Percentiles rank a stretch among this genome's conserved stretches.
These are phyloP conservation scores for Phytophthora lateralis DNA, from an alignment of 352 stramenopile species.

Conservation along the genomic window DNA sequence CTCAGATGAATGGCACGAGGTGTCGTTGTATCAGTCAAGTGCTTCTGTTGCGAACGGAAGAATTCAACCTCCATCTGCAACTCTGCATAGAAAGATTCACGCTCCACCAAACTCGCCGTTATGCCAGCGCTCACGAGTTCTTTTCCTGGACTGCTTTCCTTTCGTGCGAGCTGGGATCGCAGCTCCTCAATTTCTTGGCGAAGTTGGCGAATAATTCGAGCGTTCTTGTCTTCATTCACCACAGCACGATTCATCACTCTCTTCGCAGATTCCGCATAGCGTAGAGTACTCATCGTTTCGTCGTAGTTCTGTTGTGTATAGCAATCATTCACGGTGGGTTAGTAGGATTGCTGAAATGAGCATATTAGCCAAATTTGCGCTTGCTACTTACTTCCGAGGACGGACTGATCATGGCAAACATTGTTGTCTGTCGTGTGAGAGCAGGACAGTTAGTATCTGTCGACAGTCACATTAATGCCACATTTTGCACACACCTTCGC, in stretches of 20 bases:
- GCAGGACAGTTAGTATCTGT: not conserved
- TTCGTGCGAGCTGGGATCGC: constrained; percentile 41
- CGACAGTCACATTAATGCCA: not conserved
- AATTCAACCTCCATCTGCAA: constrained; percentile 57
- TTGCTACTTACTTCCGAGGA: constrained; percentile 55
- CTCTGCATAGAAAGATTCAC: constrained; percentile 53
- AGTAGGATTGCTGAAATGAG: not conserved
- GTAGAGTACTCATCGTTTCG: constrained; percentile 85
- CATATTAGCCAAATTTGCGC: not conserved
- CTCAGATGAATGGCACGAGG: constrained; percentile 35
- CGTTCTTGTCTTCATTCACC: constrained; percentile 86
- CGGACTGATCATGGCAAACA: constrained; percentile 86
- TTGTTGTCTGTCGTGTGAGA: constrained; percentile 70
- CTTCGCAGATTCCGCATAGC: constrained; percentile 85
- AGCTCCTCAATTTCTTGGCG: constrained; percentile 76
- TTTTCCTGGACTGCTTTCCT: constrained; percentile 38
- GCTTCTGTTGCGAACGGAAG: constrained; percentile 42
- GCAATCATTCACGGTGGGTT: not conserved
- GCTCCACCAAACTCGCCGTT: constrained; percentile 47
- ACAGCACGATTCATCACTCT: constrained; percentile 83
- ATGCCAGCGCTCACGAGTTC: constrained; percentile 34
- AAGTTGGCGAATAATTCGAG: constrained; percentile 75
- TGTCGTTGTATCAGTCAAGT: constrained; percentile 3
- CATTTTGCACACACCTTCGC: constrained; percentile 51
- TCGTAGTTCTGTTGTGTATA: constrained; percentile 66